Evolutionary conservation across 1,139 yeast genomes (phyloP).

Genomic region (Lodderomyces margitis): DNA sequence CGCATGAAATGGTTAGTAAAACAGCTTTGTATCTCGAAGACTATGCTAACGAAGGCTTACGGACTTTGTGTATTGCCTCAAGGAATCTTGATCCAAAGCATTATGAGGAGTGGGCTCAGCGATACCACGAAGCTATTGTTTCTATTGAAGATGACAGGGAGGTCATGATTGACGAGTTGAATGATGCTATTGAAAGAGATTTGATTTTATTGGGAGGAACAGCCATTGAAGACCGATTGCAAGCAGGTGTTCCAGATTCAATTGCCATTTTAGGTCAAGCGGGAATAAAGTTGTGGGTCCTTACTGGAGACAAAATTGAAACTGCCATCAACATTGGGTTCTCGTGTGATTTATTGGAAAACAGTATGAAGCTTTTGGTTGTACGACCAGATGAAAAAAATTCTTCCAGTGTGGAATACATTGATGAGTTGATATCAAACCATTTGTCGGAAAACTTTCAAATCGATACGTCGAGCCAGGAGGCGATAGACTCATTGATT

Average conservation of each 20-base stretch:
- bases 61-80: constrained; percentile 91
- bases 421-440: constrained; percentile 35
- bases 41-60: constrained; percentile 93
- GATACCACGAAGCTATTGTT: constrained; percentile 71
- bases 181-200: constrained; percentile 76
- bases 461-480: constrained; percentile 23
- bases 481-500: constrained; percentile 31
- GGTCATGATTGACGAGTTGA: constrained; percentile 69
- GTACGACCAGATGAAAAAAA: constrained; percentile 42
- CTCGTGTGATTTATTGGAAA: constrained; percentile 86
- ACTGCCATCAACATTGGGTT: constrained; percentile 98
- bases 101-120: constrained; percentile 65
- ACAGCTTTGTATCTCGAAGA: constrained; percentile 83
- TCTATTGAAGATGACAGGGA: constrained; percentile 77
- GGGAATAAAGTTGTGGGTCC: constrained; percentile 94
- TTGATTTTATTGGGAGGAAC: constrained; percentile 86
- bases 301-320: constrained; percentile 96
- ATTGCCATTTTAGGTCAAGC: constrained; percentile 82
- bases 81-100: constrained; percentile 62
- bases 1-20: constrained; percentile 38
- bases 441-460: constrained; percentile 43
- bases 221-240: constrained; percentile 94
- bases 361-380: constrained; percentile 82
- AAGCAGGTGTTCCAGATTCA: constrained; percentile 94
- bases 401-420: constrained; percentile 24